Evolutionary conservation across 106 monocot genomes (phyloP).

Genomic region (Platanthera guangdongensis): DNA sequence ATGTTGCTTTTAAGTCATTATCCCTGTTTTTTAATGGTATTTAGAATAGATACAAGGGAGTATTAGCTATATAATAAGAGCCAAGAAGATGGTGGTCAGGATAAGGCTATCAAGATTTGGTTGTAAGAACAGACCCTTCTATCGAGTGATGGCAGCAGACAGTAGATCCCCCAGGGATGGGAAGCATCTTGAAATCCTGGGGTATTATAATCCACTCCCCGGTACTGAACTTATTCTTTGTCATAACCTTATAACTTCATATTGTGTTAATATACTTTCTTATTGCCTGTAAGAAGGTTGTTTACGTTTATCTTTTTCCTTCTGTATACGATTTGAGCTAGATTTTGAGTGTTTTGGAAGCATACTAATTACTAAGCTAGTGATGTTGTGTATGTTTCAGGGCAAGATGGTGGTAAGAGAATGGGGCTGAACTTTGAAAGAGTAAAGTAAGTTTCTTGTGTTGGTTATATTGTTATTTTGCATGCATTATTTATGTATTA

Average conservation of each 20-base stretch:
- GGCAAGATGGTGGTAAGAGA: constrained; percentile 23
- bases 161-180: constrained; percentile 80
- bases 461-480: neutral
- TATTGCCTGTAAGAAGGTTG: neutral
- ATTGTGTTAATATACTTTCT: neutral
- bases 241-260: neutral
- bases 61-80: neutral
- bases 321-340: too few relatives aligned
- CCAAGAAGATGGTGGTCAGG: constrained; percentile 56
- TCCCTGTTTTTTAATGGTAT: neutral
- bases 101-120: constrained; percentile 78
- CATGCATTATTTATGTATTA: neutral
- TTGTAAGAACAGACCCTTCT: constrained; percentile 84
- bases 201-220: constrained; percentile 91
- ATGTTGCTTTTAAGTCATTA: neutral
- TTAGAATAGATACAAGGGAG: neutral
- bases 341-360: neutral
- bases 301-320: too few relatives aligned
- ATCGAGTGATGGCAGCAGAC: constrained; percentile 87
- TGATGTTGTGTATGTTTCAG: constrained; percentile 8
- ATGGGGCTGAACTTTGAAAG: constrained; percentile 24
- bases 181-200: constrained; percentile 82
- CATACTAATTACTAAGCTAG: neutral
- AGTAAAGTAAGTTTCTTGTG: constrained; percentile 12
- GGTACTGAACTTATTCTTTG: constrained; percentile 22